Evolutionary conservation across 2,329 filamentous ascomycete genomes (phyloP).

Genomic region (Claviceps lovelessii): DNA sequence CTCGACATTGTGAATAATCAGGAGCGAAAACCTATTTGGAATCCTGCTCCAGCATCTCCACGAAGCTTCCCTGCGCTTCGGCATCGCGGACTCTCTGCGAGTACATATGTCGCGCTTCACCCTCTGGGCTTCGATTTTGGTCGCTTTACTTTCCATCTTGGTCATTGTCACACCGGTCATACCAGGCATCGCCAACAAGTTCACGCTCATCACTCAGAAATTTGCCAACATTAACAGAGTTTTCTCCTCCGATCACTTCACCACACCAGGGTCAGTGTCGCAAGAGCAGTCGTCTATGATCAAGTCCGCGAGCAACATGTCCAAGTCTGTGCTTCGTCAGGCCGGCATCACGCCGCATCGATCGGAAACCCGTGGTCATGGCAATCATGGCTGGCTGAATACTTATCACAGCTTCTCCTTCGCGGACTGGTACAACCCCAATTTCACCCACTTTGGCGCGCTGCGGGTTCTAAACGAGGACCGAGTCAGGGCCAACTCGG

Average conservation of each 20-base stretch:
- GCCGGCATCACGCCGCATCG: constrained; percentile 63
- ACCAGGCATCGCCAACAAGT: constrained; percentile 4
- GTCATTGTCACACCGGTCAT: constrained; percentile 15
- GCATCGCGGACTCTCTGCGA: background rate
- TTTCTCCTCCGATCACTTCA: constrained; percentile 1
- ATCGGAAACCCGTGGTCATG: constrained; percentile 58
- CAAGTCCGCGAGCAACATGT: constrained; percentile 36
- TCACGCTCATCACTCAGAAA: constrained; percentile 6
- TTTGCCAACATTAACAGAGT: constrained; percentile 5
- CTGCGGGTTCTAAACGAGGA: constrained; percentile 84
- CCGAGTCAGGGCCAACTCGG: constrained; percentile 56
- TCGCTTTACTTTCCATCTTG: constrained; percentile 24
- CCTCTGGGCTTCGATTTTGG: constrained; percentile 20
- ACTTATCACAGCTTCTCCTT: constrained; percentile 80
- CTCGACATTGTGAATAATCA: background rate
- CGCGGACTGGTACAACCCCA: constrained; percentile 54
- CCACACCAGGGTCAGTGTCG: background rate
- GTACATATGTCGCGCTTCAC: constrained; percentile 27
- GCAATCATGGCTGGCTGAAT: constrained; percentile 77
- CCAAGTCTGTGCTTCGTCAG: constrained; percentile 43
- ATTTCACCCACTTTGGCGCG: constrained; percentile 55
- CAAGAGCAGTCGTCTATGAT: constrained; percentile 15
- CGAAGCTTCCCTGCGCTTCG: constrained; percentile 15
- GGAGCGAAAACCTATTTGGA: constrained; percentile 4
- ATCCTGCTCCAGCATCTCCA: background rate